Conservation (phyloP, 1,284 basidiomycete genomes). For the Omphalotus olearius region DNA sequence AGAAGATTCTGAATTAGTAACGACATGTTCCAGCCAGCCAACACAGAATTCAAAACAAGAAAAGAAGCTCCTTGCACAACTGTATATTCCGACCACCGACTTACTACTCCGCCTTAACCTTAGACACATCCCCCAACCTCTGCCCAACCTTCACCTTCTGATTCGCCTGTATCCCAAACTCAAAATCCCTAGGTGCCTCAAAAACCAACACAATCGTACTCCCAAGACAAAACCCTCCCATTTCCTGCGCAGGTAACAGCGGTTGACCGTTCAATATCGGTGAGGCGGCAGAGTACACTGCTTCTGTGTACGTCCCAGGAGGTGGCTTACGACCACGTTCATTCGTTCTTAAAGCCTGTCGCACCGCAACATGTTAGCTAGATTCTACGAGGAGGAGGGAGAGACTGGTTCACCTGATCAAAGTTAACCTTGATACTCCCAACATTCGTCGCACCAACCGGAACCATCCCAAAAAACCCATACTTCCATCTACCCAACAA, state of each 20-base stretch:
- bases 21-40: too few relatives aligned
- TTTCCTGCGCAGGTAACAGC: conserved; percentile 84
- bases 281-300: conserved; percentile 82
- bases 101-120: neutral
- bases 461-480: conserved; percentile 97
- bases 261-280: conserved; percentile 87
- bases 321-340: conserved; percentile 69
- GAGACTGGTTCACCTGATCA: conserved; percentile 59
- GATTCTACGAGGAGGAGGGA: neutral
- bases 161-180: conserved; percentile 78
- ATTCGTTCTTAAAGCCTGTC: conserved; percentile 79
- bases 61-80: too few relatives aligned
- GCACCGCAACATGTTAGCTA: neutral
- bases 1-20: too few relatives aligned
- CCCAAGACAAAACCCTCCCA: conserved; percentile 96
- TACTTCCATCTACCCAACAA: conserved; percentile 94
- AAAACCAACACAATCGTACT: conserved; percentile 97
- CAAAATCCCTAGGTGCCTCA: conserved; percentile 86
- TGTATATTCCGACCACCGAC: too few relatives aligned
- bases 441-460: conserved; percentile 97
- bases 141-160: conserved; percentile 90
- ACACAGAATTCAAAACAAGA: too few relatives aligned
- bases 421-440: conserved; percentile 97
- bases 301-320: conserved; percentile 90
- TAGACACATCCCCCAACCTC: conserved; percentile 52